A percentile compares a stretch with the other conserved stretches of the same genome.
phyloP scores from a whole-genome alignment of 2,329 filamentous ascomycete genomes.

The Bretziella fagacearum region DNA sequence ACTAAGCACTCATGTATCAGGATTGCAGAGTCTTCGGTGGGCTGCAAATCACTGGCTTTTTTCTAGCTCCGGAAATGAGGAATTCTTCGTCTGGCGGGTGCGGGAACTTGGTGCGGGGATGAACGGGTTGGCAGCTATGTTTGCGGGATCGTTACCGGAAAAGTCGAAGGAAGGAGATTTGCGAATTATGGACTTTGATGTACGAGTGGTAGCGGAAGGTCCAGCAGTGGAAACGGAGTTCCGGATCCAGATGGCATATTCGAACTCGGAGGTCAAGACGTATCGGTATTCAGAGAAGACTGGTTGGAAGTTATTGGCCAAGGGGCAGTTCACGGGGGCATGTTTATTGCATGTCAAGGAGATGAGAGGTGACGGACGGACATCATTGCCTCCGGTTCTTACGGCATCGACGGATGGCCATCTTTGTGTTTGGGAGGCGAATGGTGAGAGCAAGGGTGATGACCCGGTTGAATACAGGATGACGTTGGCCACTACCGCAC shows the following conservation, averaged over 20 bases:
- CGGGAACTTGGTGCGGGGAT: slow-evolving; percentile 33
- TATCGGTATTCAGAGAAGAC: slow-evolving; percentile 30
- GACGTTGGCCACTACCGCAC: slow-evolving; percentile 32
- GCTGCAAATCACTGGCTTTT: slow-evolving; percentile 56
- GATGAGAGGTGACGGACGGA: slow-evolving; percentile 20
- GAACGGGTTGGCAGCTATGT: slow-evolving; percentile 35
- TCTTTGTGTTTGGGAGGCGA: slow-evolving; percentile 40
- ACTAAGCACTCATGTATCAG: slow-evolving; percentile 63
- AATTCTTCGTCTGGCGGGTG: slow-evolving; percentile 73
- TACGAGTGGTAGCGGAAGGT: slow-evolving; percentile 21
- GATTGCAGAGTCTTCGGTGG: slow-evolving; percentile 70
- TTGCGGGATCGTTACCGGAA: slow-evolving; percentile 38
- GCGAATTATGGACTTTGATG: slow-evolving; percentile 65
- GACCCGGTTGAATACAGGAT: slow-evolving; percentile 18
- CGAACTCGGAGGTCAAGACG: slow-evolving; percentile 60
- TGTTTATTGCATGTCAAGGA: slow-evolving; percentile 54
- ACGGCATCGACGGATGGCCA: slow-evolving; percentile 73
- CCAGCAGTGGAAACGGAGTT: slow-evolving; percentile 24
- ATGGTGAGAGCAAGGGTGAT: background rate
- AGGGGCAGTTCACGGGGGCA: slow-evolving; percentile 48
- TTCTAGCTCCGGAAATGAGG: slow-evolving; percentile 73
- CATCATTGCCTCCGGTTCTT: slow-evolving; percentile 25
- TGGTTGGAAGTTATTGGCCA: slow-evolving; percentile 34
- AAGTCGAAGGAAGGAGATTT: slow-evolving; percentile 44
- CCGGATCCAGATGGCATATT: slow-evolving; percentile 56